phyloP scores from a whole-genome alignment of 2,329 filamentous ascomycete genomes.

The Trichoderma brevicompactum region DNA sequence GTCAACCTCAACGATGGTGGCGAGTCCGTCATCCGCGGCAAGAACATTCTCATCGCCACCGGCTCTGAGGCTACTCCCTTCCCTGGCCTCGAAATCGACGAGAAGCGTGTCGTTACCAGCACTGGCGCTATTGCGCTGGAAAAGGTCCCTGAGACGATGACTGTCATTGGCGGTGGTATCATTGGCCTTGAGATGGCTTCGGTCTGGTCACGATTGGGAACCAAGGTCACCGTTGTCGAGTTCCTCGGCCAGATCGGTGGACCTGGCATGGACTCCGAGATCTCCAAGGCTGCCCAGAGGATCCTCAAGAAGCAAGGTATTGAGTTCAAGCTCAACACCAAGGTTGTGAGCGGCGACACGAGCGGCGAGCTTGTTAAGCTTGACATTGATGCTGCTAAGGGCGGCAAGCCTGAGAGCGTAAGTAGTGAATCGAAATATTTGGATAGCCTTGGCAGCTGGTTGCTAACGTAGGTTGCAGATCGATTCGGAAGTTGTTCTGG shows the following conservation, averaged over 20 bases:
- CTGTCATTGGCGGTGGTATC: conserved; percentile 97
- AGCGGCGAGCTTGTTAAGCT: conserved; percentile 78
- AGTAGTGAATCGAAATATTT: conserved; percentile 41
- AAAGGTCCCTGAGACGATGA: conserved; percentile 93
- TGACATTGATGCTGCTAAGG: conserved; percentile 89
- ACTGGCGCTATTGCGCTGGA: conserved; percentile 90
- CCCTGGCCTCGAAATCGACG: conserved; percentile 92
- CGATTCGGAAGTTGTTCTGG: conserved; percentile 92
- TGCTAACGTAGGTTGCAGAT: conserved; percentile 59
- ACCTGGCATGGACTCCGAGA: conserved; percentile 94
- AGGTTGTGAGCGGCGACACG: conserved; percentile 85
- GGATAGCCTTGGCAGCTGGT: background rate
- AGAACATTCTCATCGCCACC: conserved; percentile 98
- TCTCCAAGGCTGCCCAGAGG: conserved; percentile 90
- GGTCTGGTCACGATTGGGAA: conserved; percentile 92
- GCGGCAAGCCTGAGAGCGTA: conserved; percentile 90
- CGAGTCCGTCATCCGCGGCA: conserved; percentile 82
- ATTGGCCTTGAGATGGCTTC: conserved; percentile 99
- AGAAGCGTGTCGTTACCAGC: conserved; percentile 96
- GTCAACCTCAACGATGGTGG: conserved; percentile 90
- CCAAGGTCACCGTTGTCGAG: conserved; percentile 96
- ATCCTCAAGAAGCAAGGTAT: conserved; percentile 94
- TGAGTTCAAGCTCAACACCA: conserved; percentile 97
- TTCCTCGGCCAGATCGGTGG: conserved; percentile 96
- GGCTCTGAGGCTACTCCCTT: conserved; percentile 95